phyloP scores from a whole-genome alignment of 176 grass and related monocot genomes.

The Musa itinerans region DNA sequence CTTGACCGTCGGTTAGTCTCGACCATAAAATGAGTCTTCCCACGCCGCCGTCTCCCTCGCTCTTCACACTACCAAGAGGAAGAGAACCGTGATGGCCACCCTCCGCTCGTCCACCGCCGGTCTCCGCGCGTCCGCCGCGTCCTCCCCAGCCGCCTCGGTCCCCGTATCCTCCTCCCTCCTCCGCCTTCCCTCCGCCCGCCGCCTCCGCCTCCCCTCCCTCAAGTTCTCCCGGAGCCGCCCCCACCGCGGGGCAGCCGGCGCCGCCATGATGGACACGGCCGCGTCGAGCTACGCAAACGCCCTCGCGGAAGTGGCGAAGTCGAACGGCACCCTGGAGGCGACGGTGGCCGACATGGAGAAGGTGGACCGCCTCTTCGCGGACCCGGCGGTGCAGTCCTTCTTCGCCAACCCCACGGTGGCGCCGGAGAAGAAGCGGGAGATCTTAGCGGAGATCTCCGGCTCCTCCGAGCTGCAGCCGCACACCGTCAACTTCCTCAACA shows the following conservation, averaged over 20 bases:
- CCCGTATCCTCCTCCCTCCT: slow-evolving; percentile 31
- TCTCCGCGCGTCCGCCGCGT: slow-evolving; percentile 20
- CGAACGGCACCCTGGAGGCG: slow-evolving; percentile 40
- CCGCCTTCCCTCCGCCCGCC: slow-evolving; percentile 13
- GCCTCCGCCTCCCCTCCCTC: slow-evolving; percentile 31
- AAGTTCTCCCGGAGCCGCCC: slow-evolving; percentile 20
- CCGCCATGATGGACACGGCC: slow-evolving; percentile 18
- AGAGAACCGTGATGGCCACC: not conserved
- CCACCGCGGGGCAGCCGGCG: slow-evolving; percentile 6
- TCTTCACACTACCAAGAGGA: too few relatives aligned
- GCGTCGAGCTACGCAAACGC: slow-evolving; percentile 27
- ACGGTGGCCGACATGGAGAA: slow-evolving; percentile 74
- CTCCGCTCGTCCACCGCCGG: slow-evolving; percentile 21
- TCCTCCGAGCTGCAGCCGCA: slow-evolving; percentile 52
- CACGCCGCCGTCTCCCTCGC: not conserved
- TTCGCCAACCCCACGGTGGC: slow-evolving; percentile 72
- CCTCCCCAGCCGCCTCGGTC: slow-evolving; percentile 33
- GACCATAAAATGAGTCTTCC: not conserved
- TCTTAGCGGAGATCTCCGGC: slow-evolving; percentile 57
- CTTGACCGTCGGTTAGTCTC: not conserved
- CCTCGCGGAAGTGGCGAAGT: slow-evolving; percentile 52
- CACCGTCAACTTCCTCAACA: slow-evolving; percentile 66
- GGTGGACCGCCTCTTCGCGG: slow-evolving; percentile 49
- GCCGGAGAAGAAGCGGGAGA: slow-evolving; percentile 41
- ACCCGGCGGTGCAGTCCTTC: slow-evolving; percentile 56